Evolutionary conservation across 1,284 basidiomycete genomes (phyloP), one percentile per base, ranked within the genome.

Genomic region (Ganoderma leucocontextum): DNA sequence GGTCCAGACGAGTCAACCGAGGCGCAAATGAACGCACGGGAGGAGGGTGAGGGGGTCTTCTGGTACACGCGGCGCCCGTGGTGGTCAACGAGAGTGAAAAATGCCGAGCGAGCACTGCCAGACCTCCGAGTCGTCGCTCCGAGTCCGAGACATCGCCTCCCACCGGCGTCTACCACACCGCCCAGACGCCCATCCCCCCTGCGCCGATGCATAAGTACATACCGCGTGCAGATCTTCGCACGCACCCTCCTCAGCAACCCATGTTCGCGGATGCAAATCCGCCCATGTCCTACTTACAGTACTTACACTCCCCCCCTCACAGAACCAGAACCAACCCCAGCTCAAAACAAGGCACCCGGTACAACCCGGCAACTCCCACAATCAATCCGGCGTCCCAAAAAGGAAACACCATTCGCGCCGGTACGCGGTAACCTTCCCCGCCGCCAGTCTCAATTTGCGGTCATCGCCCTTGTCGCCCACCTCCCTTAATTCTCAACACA

Each of bases 201-300:
- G 47, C 61, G 29, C 29, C 29, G 29, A 29, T 29, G 29, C 29
- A 29, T 29, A 29, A 39, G n/a, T 22, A 22, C 65, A 64, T 33
- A 69, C 67, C 67, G 47, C 59, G 19, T 53, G 13, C 61, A 59
- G 77, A 79, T 79, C 77, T 78, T 76, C 71, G 53, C 71, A 70
- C 77, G 77, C 73, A 60, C 25, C 52, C 63, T 49, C 44, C 68
- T 58, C 59, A 42, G n/a, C 58, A 41, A 49, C 38, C 61, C 66
- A 76, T 75, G 71, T 78, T 79, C 78, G 78, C 78, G 78, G 78
- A 79, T 75, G 78, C 76, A 78, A 79, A 79, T 78, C 68, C 69
- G n/a, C 63, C 44, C 29, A 35, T 35, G 8, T 53, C 57, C 36
- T n/a, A 38, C 36, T 29, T 29, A 22, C 36, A n/a, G 41, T n/a